Base-by-base conservation (phyloP, 2,329 filamentous ascomycete genomes). In the Didymella pomorum region DNA sequence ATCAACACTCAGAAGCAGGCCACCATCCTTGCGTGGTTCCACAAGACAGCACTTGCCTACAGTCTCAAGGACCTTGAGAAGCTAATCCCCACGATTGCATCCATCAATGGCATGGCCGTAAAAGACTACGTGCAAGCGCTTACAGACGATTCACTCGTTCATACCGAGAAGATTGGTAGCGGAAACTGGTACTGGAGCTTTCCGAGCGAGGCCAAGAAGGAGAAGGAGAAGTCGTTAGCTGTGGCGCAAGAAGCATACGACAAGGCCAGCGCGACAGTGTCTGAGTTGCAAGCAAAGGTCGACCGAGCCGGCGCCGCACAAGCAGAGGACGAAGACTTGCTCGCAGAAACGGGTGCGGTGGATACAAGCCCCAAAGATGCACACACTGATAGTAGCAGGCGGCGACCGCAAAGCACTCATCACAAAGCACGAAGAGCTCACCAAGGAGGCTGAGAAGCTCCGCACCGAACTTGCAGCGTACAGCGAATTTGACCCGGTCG, bases 171-270 rank as follows among this genome's bases (percentile, higher is more conserved):
- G 74, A 90, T 90, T 66, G 88, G 87, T 42, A 87, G 82, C 62
- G 87, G 86, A 26, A 90, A 90, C 72, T 90, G 87, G 87, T 90
- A 89, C 76, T 90, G 88, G 88, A 84, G 82, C 62, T 90, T 89
- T 71, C 79, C 76, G 18, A 85, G 82, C 26, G 86, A 89, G 52
- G 84, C 84, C 68, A 82, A 79, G 69, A 82, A 81, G 46, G 72
- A 75, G 18, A 79, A 77, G 55, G 77, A 84, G 56, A 63, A 60
- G 41, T 68, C 70, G 8, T 70, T 81, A 25, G 70, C 69, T 3
- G 75, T 75, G 25, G 76, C 76, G 0, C 72, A 73, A 33, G 69
- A 73, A 16, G 77, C 79, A 25, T 68, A 74, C 50, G 69, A 72
- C 51, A 81, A 79, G 62, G 73, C 74, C 25, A 63, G 61, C 42